phyloP scores from a whole-genome alignment of 2,329 filamentous ascomycete species.

The Diaporthe caulivora region DNA sequence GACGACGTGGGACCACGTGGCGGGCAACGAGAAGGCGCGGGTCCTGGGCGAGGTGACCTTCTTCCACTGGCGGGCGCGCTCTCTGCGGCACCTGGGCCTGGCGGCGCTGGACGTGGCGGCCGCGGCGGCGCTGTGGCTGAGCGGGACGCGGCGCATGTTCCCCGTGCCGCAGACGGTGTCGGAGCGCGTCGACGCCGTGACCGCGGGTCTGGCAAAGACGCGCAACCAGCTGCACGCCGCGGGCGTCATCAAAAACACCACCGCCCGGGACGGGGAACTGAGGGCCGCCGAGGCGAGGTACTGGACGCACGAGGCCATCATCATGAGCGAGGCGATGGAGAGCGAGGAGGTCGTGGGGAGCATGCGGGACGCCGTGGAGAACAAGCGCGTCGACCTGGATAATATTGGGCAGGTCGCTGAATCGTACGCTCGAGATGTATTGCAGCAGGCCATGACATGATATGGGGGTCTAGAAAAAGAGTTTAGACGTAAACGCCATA shows the following conservation, averaged over 20 bases:
- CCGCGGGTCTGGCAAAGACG: slow-evolving; percentile 68
- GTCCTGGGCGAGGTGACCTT: slow-evolving; percentile 74
- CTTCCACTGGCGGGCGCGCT: slow-evolving; percentile 78
- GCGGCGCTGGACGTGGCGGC: slow-evolving; percentile 73
- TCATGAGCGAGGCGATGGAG: slow-evolving; percentile 83
- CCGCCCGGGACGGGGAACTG: slow-evolving; percentile 78
- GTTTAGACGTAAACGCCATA: not conserved
- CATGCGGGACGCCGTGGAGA: slow-evolving; percentile 75
- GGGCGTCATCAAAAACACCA: slow-evolving; percentile 84
- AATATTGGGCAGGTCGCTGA: slow-evolving; percentile 74
- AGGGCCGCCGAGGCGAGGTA: slow-evolving; percentile 77
- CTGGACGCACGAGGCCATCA: slow-evolving; percentile 81
- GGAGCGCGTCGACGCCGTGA: slow-evolving; percentile 74
- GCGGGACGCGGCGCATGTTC: slow-evolving; percentile 84
- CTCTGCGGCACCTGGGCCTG: slow-evolving; percentile 73
- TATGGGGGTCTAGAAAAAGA: not conserved
- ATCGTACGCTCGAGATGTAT: slow-evolving; percentile 64
- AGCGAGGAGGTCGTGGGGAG: slow-evolving; percentile 80
- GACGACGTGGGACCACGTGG: slow-evolving; percentile 71
- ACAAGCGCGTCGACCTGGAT: slow-evolving; percentile 70
- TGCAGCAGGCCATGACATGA: slow-evolving; percentile 44
- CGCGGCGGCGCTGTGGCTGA: slow-evolving; percentile 78
- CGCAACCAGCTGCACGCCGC: slow-evolving; percentile 78
- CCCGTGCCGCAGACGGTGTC: slow-evolving; percentile 70
- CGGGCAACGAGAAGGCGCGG: slow-evolving; percentile 72